These are phyloP conservation scores for Cardiospermum halicacabum DNA, from an alignment of 345 rosid genomes.

Conservation along the genomic window DNA sequence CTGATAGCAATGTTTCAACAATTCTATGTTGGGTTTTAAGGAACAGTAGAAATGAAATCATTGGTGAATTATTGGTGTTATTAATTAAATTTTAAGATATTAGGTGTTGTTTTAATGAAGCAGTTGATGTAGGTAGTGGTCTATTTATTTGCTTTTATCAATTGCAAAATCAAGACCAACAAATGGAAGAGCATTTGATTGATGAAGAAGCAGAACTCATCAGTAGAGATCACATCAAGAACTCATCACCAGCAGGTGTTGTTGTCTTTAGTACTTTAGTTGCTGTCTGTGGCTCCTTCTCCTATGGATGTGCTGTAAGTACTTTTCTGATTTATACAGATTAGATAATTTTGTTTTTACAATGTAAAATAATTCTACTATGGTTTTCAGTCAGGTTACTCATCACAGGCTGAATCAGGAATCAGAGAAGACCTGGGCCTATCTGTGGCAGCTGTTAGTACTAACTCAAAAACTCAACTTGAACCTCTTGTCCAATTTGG, in stretches of 20 bases:
- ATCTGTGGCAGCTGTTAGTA: constrained; percentile 39
- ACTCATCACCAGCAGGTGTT: constrained; percentile 23
- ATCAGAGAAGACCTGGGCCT: constrained; percentile 33
- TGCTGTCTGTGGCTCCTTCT: constrained; percentile 45
- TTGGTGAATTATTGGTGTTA: no score
- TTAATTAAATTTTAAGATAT: no score
- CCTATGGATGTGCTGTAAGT: constrained; percentile 51
- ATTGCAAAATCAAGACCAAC: background rate
- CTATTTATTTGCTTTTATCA: background rate
- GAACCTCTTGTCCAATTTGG: no score
- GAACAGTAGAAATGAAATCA: no score
- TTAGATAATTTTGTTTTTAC: no score
- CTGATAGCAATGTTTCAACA: no score
- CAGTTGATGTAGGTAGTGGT: background rate
- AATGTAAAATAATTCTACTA: no score
- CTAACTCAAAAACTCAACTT: background rate
- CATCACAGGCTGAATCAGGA: constrained; percentile 58
- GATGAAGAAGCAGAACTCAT: constrained; percentile 7
- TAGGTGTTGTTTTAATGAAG: no score
- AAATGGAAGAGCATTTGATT: constrained; percentile 2
- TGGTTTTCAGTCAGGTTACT: constrained; percentile 28
- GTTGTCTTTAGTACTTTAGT: constrained; percentile 45
- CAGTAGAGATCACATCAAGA: background rate
- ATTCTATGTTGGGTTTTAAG: no score
- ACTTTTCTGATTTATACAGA: no score